These are phyloP conservation scores for Ophidiomyces ophidiicola DNA, from an alignment of 2,329 filamentous ascomycete genomes.

Conservation along the genomic window DNA sequence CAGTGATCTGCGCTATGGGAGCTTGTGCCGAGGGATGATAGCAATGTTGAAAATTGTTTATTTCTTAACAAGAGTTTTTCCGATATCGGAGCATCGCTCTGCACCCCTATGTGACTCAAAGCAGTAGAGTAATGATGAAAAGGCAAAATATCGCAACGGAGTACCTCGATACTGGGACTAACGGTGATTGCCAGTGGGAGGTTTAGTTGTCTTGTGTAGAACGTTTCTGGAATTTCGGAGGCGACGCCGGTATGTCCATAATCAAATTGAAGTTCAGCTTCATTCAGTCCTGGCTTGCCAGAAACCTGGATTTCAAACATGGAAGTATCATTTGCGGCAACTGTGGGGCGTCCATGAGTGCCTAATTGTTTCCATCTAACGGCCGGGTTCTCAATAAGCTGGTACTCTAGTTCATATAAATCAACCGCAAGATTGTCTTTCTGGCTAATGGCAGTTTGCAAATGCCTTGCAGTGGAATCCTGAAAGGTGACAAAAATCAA, in stretches of 20 bases:
- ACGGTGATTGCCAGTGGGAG: conserved; percentile 78
- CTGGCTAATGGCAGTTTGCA: conserved; percentile 62
- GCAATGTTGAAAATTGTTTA: conserved; percentile 35
- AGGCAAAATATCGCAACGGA: conserved; percentile 65
- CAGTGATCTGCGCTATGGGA: conserved; percentile 52
- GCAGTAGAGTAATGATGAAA: conserved; percentile 46
- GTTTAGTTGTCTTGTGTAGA: conserved; percentile 73
- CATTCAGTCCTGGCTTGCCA: conserved; percentile 72
- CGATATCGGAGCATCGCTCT: conserved; percentile 11
- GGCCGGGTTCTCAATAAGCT: conserved; percentile 62
- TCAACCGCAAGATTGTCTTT: conserved; percentile 68
- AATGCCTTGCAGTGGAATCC: conserved; percentile 67
- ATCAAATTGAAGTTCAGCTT: conserved; percentile 68
- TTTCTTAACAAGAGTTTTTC: conserved; percentile 19
- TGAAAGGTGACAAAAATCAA: conserved; percentile 80
- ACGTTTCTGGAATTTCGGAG: conserved; percentile 57
- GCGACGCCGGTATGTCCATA: conserved; percentile 68
- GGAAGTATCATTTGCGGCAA: conserved; percentile 53
- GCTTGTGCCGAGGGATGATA: conserved; percentile 32
- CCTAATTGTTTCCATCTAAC: conserved; percentile 43
- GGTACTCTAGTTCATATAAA: conserved; percentile 73
- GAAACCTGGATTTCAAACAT: conserved; percentile 74
- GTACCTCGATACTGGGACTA: conserved; percentile 76
- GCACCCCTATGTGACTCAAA: conserved; percentile 11
- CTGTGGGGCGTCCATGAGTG: conserved; percentile 41